Percentiles rank a stretch among this genome's conserved stretches.
Conservation (phyloP, 805 yeast genomes). For the Saccharomycopsis microspora region DNA sequence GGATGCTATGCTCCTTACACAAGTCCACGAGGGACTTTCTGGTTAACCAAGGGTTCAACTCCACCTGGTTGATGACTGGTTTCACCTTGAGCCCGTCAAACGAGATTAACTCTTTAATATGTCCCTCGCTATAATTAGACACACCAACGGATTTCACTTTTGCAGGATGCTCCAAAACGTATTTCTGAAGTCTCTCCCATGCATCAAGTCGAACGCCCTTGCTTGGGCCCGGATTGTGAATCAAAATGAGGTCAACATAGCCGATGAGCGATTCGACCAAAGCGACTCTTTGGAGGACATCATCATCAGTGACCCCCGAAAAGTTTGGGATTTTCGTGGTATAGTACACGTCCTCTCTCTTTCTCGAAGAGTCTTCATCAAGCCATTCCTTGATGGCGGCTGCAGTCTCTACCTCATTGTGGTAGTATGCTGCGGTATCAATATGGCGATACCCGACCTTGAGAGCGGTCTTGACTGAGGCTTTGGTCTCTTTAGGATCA, state of each 20-base stretch:
- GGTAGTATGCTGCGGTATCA: constrained; percentile 48
- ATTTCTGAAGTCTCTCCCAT: constrained; percentile 66
- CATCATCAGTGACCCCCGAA: not conserved
- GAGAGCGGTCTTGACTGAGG: constrained; percentile 34
- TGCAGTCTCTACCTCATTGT: constrained; percentile 45
- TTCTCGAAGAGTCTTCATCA: constrained; percentile 24
- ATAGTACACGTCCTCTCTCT: constrained; percentile 17
- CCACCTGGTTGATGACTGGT: constrained; percentile 46
- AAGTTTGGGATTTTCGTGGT: not conserved
- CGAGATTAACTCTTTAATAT: constrained; percentile 52
- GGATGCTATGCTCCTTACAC: constrained; percentile 33
- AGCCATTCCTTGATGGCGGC: constrained; percentile 36
- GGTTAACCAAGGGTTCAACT: constrained; percentile 39
- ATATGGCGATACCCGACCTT: constrained; percentile 48
- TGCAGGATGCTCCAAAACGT: constrained; percentile 44
- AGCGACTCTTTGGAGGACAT: not conserved
- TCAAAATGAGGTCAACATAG: not conserved
- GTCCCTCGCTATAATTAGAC: constrained; percentile 54
- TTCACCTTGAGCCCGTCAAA: constrained; percentile 34
- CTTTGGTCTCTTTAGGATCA: constrained; percentile 23
- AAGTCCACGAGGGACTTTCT: constrained; percentile 31
- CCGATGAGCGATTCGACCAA: not conserved
- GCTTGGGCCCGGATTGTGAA: constrained; percentile 31
- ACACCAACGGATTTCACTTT: constrained; percentile 60
- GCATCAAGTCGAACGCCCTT: constrained; percentile 39